Evolutionary conservation across 345 rosid species (phyloP).

Genomic region (Rhizophora mangle): DNA sequence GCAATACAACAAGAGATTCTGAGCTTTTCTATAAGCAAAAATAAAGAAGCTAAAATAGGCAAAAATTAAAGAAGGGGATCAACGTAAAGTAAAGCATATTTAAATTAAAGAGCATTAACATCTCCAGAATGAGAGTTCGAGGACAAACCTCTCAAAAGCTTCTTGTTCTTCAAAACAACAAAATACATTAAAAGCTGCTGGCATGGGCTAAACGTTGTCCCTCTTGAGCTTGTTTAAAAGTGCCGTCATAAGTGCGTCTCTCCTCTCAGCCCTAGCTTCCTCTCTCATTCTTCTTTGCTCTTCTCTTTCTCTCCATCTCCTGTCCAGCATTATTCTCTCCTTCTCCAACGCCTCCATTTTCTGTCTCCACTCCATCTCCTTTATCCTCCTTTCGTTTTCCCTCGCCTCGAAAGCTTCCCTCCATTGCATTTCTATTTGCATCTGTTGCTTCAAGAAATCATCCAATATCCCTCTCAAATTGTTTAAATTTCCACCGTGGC

Average conservation of each 20-base stretch:
- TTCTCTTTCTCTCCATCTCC: conserved; percentile 85
- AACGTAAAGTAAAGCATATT: too few relatives aligned
- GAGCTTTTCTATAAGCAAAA: too few relatives aligned
- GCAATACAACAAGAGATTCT: too few relatives aligned
- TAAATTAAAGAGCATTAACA: too few relatives aligned
- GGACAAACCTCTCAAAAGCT: conserved; percentile 23
- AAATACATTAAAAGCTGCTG: conserved; percentile 1
- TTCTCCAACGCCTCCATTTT: conserved; percentile 81
- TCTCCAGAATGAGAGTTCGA: conserved; percentile 11
- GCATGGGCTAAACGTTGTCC: conserved; percentile 36
- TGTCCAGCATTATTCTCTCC: conserved; percentile 77
- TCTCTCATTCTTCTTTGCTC: conserved; percentile 86
- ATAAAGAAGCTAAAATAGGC: too few relatives aligned
- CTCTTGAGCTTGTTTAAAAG: conserved; percentile 67
- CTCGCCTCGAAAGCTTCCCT: conserved; percentile 71
- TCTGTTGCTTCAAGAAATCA: conserved; percentile 81
- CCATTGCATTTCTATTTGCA: conserved; percentile 82
- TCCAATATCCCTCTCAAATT: conserved; percentile 55
- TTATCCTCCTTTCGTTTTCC: conserved; percentile 69
- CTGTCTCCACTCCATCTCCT: conserved; percentile 90
- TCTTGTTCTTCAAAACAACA: conserved; percentile 10
- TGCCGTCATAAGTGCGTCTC: conserved; percentile 76
- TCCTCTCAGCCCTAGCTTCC: conserved; percentile 92
- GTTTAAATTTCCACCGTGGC: conserved; percentile 4
- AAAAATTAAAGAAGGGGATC: too few relatives aligned